phyloP scores from a whole-genome alignment of 495 filamentous ascomycete species.

The Jackrogersella multiformis region DNA sequence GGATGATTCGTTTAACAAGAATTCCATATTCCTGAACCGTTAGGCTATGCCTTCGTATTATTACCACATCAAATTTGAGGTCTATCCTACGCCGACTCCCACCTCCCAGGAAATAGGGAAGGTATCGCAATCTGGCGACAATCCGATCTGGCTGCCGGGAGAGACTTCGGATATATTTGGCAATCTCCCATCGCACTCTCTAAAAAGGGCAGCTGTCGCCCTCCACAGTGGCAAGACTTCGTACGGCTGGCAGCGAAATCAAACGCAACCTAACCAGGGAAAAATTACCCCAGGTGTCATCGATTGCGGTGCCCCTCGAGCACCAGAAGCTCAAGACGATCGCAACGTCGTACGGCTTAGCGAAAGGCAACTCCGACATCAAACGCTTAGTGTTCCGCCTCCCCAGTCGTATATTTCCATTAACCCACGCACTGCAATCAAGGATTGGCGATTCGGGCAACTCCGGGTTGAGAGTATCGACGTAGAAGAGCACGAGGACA shows the following conservation, averaged over 20 bases:
- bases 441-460: conserved; percentile 59
- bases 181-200: conserved; percentile 55
- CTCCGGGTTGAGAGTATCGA: conserved; percentile 58
- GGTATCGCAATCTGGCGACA: conserved; percentile 3
- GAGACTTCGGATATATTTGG: conserved; percentile 55
- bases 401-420: conserved; percentile 48
- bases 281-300: conserved; percentile 45
- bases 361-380: conserved; percentile 46
- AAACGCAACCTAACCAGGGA: background rate
- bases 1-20: conserved; percentile 16
- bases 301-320: conserved; percentile 55
- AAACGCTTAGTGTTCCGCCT: conserved; percentile 44
- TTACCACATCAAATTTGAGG: conserved; percentile 90
- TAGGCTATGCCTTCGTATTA: conserved; percentile 80
- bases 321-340: conserved; percentile 39
- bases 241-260: conserved; percentile 6
- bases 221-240: conserved; percentile 9
- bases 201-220: conserved; percentile 9
- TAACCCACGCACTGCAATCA: conserved; percentile 50
- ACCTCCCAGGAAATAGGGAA: conserved; percentile 19
- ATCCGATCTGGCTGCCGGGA: conserved; percentile 51
- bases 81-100: conserved; percentile 66
- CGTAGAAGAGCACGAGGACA: conserved; percentile 16
- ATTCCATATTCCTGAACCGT: background rate
- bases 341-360: conserved; percentile 44